These are phyloP conservation scores for Verbascum thapsus DNA, from an alignment of 257 asterid species.

Conservation along the genomic window DNA sequence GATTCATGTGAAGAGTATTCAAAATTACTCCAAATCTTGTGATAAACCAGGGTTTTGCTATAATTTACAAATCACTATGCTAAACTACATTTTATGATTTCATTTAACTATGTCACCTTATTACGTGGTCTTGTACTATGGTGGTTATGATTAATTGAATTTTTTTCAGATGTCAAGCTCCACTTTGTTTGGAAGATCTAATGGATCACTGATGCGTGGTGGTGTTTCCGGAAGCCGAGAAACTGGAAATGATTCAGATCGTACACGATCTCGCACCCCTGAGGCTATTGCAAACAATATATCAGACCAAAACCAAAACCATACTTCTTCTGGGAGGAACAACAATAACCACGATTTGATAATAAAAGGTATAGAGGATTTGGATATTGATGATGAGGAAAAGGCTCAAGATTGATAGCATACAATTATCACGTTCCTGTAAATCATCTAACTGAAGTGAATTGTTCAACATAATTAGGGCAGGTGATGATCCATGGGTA, in stretches of 20 bases:
- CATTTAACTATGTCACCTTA: constrained; percentile 2
- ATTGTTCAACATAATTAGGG: constrained; percentile 22
- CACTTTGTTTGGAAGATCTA: constrained; percentile 72
- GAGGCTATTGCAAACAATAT: constrained; percentile 63
- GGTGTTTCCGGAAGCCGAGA: constrained; percentile 70
- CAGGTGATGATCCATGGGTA: constrained; percentile 39
- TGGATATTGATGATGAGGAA: constrained; percentile 67
- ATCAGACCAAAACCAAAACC: constrained; percentile 64
- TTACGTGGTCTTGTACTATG: constrained; percentile 6
- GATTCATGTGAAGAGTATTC: too few species aligned
- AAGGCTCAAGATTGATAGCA: constrained; percentile 40
- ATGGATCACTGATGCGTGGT: constrained; percentile 73
- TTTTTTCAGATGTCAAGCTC: constrained; percentile 72
- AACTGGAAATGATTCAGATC: constrained; percentile 72
- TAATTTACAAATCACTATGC: constrained; percentile 5
- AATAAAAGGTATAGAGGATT: constrained; percentile 66
- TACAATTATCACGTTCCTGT: constrained; percentile 28
- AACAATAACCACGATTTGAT: constrained; percentile 69
- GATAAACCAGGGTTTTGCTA: background rate
- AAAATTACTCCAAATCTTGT: too few species aligned
- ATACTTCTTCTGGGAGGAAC: constrained; percentile 54
- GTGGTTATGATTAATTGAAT: background rate
- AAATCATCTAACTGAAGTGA: constrained; percentile 41
- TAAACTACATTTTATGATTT: constrained; percentile 22
- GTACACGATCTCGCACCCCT: constrained; percentile 63